phyloP scores from a whole-genome alignment of 2,329 filamentous ascomycete genomes.

The Monosporascus sp. region DNA sequence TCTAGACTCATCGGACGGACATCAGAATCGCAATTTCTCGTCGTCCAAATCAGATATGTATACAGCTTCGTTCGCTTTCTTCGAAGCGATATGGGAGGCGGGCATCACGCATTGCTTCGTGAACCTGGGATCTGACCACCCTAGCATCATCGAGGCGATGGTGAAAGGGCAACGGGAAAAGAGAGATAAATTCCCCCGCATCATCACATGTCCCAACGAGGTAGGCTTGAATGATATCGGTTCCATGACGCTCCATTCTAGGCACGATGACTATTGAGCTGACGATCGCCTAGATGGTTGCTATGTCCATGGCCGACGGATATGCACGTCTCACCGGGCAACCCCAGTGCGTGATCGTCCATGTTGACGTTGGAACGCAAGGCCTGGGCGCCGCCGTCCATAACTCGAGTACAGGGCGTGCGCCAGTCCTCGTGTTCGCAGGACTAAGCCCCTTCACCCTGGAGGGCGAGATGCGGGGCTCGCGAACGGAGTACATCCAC shows the following conservation, averaged over 20 bases:
- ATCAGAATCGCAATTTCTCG: not conserved
- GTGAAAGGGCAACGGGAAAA: conserved; percentile 68
- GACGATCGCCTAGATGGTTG: conserved; percentile 60
- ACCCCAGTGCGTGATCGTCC: conserved; percentile 72
- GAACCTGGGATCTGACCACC: conserved; percentile 67
- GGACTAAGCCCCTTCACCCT: conserved; percentile 72
- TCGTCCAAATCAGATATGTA: conserved; percentile 34
- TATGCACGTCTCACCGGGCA: conserved; percentile 68
- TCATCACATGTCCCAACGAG: conserved; percentile 78
- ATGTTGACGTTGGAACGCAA: conserved; percentile 79
- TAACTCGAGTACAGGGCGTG: conserved; percentile 70
- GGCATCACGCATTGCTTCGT: conserved; percentile 44
- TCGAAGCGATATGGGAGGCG: conserved; percentile 37
- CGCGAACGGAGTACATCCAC: conserved; percentile 78
- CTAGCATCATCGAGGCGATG: conserved; percentile 75
- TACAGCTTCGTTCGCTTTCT: conserved; percentile 66
- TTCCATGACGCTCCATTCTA: not conserved
- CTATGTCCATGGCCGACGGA: conserved; percentile 78
- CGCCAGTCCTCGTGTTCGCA: conserved; percentile 72
- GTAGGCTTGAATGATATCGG: conserved; percentile 32
- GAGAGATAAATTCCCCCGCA: conserved; percentile 59
- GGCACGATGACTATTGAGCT: not conserved
- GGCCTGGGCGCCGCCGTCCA: conserved; percentile 73
- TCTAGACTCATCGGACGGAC: not conserved
- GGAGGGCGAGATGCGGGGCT: conserved; percentile 71